Base-by-base conservation (phyloP, 1,284 basidiomycete genomes). In the Sporisorium exsertum region DNA sequence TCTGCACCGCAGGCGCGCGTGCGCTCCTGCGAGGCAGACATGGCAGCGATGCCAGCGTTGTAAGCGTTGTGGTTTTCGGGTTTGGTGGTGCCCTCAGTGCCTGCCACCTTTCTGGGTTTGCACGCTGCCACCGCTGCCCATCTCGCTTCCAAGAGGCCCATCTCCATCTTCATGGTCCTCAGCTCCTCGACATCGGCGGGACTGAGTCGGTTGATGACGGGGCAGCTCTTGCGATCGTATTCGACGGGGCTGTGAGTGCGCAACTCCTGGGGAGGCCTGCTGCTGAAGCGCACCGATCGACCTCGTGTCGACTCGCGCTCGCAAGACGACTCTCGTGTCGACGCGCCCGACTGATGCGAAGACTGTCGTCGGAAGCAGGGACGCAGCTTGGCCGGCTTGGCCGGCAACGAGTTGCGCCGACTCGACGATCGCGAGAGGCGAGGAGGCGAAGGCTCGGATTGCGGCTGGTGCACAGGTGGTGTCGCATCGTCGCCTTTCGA, bases 221-320 rank as follows among this genome's bases (percentile, higher is more conserved):
- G 77, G 54, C 80, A 83, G 27, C 79, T 74, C 67, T 82, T 82
- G 32, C 84, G 79, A 52, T 85, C 84, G 64, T 85, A 85, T 18
- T 85, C 84, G 26, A 84, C 83, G 5, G 84, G 83, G 50, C 79
- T 82, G 62, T 85, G 84, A 0, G 84, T 83, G 7, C 81, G 73
- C 35, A 81, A 22, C 60, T 82, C 80, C 43, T 79, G 69, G 6
- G 83, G 83, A 12, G 84, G 83, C 9, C 72, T 60, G 24, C 56
- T 66, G 51, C 74, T 80, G 70, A 85, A 85, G 32, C 83, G 79
- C 13, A 85, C 84, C 1, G 77, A 75, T 18, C 76, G 75, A 12
- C 72, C 69, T 5, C 75, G 68, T 10, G 58, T 58, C 10, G 58
- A 37, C 42, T 79, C 78, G 33, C 76, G 64, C 32, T 84, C 83